These are phyloP conservation scores for Trypanosoma scelopori DNA, from an alignment of 208 protist genomes.

Conservation along the genomic window DNA sequence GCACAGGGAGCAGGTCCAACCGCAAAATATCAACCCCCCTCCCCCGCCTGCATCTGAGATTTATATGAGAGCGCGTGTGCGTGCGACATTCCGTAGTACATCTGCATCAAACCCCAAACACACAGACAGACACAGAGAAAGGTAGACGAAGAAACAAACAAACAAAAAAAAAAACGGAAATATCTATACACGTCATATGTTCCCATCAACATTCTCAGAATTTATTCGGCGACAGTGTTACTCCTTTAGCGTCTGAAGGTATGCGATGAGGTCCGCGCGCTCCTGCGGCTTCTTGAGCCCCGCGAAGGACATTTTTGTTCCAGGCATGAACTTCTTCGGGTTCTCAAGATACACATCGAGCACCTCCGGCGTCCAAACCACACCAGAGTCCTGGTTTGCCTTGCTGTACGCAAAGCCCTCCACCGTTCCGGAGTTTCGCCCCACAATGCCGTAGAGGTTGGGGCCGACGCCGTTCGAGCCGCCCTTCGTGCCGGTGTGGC, in stretches of 20 bases:
- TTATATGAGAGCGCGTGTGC: no score
- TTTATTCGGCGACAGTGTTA: no score
- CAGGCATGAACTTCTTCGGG: conserved; percentile 98
- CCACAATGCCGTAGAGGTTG: conserved; percentile 91
- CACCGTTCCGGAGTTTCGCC: conserved; percentile 89
- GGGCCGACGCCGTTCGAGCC: conserved; percentile 92
- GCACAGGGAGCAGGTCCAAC: no score
- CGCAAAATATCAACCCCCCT: no score
- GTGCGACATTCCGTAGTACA: no score
- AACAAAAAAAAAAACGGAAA: no score
- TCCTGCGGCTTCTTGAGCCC: conserved; percentile 94
- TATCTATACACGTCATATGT: no score
- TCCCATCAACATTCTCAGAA: no score
- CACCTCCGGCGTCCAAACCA: conserved; percentile 93
- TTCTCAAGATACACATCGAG: conserved; percentile 96
- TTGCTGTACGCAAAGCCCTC: conserved; percentile 94
- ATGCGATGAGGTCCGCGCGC: conserved; percentile 94
- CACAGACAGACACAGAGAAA: no score
- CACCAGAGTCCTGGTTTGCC: conserved; percentile 92
- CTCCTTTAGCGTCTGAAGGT: conserved; percentile 83
- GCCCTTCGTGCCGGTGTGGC: conserved; percentile 88
- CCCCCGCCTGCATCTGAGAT: no score
- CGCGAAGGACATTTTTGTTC: conserved; percentile 97
- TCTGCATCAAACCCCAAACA: no score
- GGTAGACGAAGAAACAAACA: no score